These are phyloP conservation scores for Microdochium nivale DNA, from an alignment of 2,329 filamentous ascomycete genomes.

Conservation along the genomic window DNA sequence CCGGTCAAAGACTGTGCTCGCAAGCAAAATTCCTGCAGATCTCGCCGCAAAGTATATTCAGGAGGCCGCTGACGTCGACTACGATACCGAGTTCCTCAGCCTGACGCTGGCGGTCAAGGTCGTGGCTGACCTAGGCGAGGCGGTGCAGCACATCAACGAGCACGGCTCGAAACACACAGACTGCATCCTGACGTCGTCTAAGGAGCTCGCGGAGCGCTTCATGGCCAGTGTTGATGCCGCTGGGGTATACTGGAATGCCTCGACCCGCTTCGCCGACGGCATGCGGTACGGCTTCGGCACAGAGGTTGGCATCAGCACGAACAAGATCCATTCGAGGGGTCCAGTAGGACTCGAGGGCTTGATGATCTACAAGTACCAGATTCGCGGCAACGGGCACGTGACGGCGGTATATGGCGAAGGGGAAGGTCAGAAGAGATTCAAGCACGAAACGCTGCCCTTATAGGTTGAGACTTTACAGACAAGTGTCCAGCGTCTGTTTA, in stretches of 20 bases:
- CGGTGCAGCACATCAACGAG: conserved; percentile 80
- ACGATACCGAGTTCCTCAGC: conserved; percentile 80
- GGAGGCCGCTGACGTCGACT: conserved; percentile 64
- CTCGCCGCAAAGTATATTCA: conserved; percentile 40
- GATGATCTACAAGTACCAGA: conserved; percentile 95
- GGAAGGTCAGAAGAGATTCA: conserved; percentile 47
- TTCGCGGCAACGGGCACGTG: conserved; percentile 76
- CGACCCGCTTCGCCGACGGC: conserved; percentile 87
- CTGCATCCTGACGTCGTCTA: conserved; percentile 68
- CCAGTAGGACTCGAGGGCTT: conserved; percentile 90
- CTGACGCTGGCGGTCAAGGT: conserved; percentile 78
- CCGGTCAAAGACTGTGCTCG: conserved; percentile 55
- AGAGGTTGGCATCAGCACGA: conserved; percentile 96
- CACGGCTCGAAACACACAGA: conserved; percentile 95
- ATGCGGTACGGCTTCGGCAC: conserved; percentile 98
- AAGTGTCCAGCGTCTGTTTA: too few relatives aligned
- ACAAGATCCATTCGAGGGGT: conserved; percentile 92
- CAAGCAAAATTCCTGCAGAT: conserved; percentile 29
- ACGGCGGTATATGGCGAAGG: conserved; percentile 66
- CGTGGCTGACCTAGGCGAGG: conserved; percentile 58
- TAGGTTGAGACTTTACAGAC: conserved; percentile 12
- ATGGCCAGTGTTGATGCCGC: conserved; percentile 80
- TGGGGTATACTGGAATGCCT: conserved; percentile 95
- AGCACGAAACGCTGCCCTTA: conserved; percentile 46
- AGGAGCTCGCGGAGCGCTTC: conserved; percentile 66